A percentile compares a stretch with the other conserved stretches of the same genome.
Evolutionary conservation across 2,329 filamentous ascomycete species (phyloP).

Genomic region (Tolypocladium ovalisporum): DNA sequence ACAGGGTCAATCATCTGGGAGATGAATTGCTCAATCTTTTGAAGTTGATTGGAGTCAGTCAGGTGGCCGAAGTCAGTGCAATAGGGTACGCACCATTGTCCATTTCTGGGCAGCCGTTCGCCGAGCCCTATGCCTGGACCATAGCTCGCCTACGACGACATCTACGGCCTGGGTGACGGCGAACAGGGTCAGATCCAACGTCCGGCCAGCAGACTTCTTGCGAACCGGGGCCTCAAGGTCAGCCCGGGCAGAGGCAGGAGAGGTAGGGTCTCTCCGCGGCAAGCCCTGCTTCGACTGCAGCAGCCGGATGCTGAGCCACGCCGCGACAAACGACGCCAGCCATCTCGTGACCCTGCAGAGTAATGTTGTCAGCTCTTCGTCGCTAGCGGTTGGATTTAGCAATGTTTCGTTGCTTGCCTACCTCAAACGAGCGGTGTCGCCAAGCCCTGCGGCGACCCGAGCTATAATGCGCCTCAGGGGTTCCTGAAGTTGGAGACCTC

Average conservation of each 20-base stretch:
- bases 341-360: slow-evolving; percentile 40
- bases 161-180: slow-evolving; percentile 62
- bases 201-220: slow-evolving; percentile 50
- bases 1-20: slow-evolving; percentile 46
- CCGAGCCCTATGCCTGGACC: slow-evolving; percentile 39
- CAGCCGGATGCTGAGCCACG: slow-evolving; percentile 44
- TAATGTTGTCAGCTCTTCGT: background rate
- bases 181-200: slow-evolving; percentile 76
- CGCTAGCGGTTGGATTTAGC: background rate
- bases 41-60: background rate
- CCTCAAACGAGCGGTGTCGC: slow-evolving; percentile 15
- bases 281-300: slow-evolving; percentile 41
- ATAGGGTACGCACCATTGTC: slow-evolving; percentile 27
- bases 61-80: background rate
- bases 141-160: slow-evolving; percentile 55
- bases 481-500: slow-evolving; percentile 13
- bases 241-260: background rate
- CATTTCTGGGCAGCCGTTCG: slow-evolving; percentile 33
- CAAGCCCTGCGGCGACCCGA: slow-evolving; percentile 12
- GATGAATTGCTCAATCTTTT: slow-evolving; percentile 21
- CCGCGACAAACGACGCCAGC: slow-evolving; percentile 47
- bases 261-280: slow-evolving; percentile 13
- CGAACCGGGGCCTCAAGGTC: slow-evolving; percentile 2
- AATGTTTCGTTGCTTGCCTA: slow-evolving; percentile 1
- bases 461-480: slow-evolving; percentile 18